A percentile compares a stretch with the other conserved stretches of the same genome.
Conservation (phyloP, 1,284 basidiomycete genomes). For the Irpex sp. region DNA sequence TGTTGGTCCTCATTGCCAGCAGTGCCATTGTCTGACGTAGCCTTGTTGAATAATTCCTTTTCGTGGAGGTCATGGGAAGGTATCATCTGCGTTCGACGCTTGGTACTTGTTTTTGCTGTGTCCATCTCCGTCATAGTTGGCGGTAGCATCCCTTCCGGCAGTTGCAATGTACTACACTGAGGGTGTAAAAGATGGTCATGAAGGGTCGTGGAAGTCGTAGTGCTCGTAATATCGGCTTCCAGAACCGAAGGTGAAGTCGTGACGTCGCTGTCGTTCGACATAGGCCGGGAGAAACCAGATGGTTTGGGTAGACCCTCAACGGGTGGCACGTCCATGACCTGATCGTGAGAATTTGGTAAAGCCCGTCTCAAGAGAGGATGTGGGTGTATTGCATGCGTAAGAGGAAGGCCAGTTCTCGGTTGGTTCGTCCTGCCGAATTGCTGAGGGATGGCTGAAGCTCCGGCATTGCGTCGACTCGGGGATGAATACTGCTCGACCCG, state of each 20-base stretch:
- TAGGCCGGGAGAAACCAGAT: background rate
- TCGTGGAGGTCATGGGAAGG: background rate
- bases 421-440: background rate
- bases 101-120: background rate
- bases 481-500: background rate
- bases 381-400: background rate
- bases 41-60: background rate
- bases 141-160: background rate
- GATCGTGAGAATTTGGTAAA: background rate
- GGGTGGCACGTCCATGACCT: background rate
- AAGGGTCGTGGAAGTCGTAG: background rate
- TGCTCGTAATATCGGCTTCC: background rate
- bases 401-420: background rate
- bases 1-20: background rate
- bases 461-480: background rate
- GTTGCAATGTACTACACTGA: slow-evolving; percentile 17
- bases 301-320: background rate
- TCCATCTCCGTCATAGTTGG: background rate
- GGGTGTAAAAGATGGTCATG: background rate
- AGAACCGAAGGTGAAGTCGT: background rate
- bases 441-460: background rate
- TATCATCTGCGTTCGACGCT: background rate
- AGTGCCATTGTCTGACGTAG: background rate
- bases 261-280: background rate
- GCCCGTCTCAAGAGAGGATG: background rate